phyloP scores from a whole-genome alignment of 208 protist species.

The Strigomonas galati region DNA sequence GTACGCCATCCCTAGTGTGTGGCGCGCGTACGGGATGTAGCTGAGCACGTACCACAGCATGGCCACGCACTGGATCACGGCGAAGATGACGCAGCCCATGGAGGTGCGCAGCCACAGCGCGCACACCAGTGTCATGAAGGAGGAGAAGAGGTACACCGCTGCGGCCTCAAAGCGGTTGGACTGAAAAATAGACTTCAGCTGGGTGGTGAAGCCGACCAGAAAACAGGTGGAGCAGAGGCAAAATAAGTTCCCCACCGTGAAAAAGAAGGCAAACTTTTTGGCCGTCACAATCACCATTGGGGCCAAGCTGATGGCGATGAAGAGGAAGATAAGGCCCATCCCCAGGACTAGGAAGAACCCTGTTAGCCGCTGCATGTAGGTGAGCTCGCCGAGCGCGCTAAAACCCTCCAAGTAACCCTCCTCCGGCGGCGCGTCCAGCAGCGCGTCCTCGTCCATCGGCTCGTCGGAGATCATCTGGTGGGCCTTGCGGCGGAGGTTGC shows the following conservation, averaged over 20 bases:
- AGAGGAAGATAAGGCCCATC: slow-evolving; percentile 83
- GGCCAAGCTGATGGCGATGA: slow-evolving; percentile 53
- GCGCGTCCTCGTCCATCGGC: slow-evolving; percentile 39
- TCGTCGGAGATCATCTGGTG: slow-evolving; percentile 49
- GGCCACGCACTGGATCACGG: slow-evolving; percentile 50
- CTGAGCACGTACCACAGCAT: slow-evolving; percentile 90
- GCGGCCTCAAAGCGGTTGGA: slow-evolving; percentile 71
- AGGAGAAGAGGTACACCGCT: slow-evolving; percentile 60
- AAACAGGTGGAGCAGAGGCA: slow-evolving; percentile 83
- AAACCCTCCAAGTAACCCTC: slow-evolving; percentile 42
- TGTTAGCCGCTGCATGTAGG: slow-evolving; percentile 73
- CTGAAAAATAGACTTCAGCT: slow-evolving; percentile 80
- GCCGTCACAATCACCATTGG: slow-evolving; percentile 60
- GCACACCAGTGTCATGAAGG: slow-evolving; percentile 66
- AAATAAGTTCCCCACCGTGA: slow-evolving; percentile 86
- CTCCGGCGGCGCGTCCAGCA: slow-evolving; percentile 54
- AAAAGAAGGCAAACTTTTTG: slow-evolving; percentile 90
- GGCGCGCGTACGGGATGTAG: slow-evolving; percentile 84
- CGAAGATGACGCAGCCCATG: slow-evolving; percentile 60
- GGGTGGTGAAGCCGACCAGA: slow-evolving; percentile 71
- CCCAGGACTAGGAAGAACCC: slow-evolving; percentile 80
- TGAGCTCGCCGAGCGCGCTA: slow-evolving; percentile 71
- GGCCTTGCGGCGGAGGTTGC: slow-evolving; percentile 42
- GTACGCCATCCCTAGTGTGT: slow-evolving; percentile 37
- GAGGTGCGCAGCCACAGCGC: slow-evolving; percentile 57